A percentile compares a stretch with the other conserved stretches of the same genome.
Conservation (phyloP, 129 eudicot species). For the Logfia minima region DNA sequence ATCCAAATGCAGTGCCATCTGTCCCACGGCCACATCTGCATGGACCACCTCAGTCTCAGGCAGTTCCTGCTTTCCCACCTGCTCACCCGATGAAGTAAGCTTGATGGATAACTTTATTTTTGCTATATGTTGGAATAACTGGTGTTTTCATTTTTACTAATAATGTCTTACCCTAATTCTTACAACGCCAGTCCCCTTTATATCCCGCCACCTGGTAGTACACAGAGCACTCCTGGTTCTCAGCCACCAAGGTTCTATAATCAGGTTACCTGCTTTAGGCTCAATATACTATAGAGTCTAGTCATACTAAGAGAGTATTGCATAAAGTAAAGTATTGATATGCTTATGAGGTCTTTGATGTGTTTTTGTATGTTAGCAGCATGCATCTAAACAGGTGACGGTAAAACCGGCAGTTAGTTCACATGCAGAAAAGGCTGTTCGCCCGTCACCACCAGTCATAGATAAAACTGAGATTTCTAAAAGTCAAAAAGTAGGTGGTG, state of each 20-base stretch:
- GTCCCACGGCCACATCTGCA: constrained; percentile 50
- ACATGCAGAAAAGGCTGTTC: constrained; percentile 50
- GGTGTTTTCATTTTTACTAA: neutral
- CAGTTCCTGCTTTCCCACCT: constrained; percentile 44
- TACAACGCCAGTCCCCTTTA: constrained; percentile 42
- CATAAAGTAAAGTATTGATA: constrained; percentile 5
- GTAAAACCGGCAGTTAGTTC: constrained; percentile 54
- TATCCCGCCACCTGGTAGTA: constrained; percentile 40
- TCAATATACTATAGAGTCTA: neutral
- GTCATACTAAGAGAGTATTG: neutral
- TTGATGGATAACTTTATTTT: neutral
- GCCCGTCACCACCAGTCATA: neutral
- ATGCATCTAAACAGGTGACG: constrained; percentile 50
- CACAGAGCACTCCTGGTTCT: constrained; percentile 50
- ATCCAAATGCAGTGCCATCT: constrained; percentile 40
- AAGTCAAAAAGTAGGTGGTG: neutral
- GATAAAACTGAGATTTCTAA: neutral
- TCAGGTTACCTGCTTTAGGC: constrained; percentile 49
- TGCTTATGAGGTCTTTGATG: constrained; percentile 8
- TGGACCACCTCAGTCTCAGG: constrained; percentile 63
- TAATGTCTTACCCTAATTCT: constrained; percentile 43
- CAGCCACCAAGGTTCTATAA: constrained; percentile 60
- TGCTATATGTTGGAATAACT: neutral
- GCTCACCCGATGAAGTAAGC: constrained; percentile 41
- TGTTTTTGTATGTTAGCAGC: constrained; percentile 14